Evolutionary conservation across 164 flowering plant species (phyloP), one percentile per base, ranked within the genome.

Genomic region (Platanus orientalis): DNA sequence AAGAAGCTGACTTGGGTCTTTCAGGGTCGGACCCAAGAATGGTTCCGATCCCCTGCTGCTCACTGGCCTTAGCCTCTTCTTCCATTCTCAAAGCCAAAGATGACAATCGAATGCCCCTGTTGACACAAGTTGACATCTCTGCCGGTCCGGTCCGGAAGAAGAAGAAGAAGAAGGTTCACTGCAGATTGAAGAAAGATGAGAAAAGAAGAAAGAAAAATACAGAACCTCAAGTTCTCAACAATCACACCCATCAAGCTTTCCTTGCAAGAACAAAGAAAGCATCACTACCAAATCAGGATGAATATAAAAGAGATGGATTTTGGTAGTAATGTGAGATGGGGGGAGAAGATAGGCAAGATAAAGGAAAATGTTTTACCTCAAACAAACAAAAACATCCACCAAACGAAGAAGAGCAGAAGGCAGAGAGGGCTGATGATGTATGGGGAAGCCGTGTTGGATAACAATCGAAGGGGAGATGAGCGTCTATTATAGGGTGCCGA

Each of bases 11-110:
- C 39, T 65, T 69, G 16, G 61, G 25, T 30, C 44, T 36, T 14
- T 72, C 77, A 24, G 20, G 10, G 17, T 69, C 76, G 20, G 80
- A 61, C 24, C 78, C 76, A 25, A 88, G 84, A 30, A 83, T 78
- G 47, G 86, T 66, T 39, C 78, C 76, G 26, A 85, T 81, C 11
- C 94, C 90, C 44, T 74, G 81, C 45, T 52, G 75, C 69, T 79
- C 76, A 11, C 23, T 44, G 3, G 29, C 49, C 20, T 45, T 45
- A 2, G 20, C 49, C 49, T 45, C 49, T 14, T 45, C 49, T 45
- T 45, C 49, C 49, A 45, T 45, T 45, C 49, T 16, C 49, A 45
- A 16, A 4, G 19, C 20, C 49, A 4, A 17, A 1, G 16, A 45
- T 2, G 16, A 14, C 2, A 6, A 19, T 19, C 16, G 40, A 0